Evolutionary conservation across 2,329 filamentous ascomycete species (phyloP), one percentile per base, ranked within the genome.

Genomic region (Beauveria caledonica): DNA sequence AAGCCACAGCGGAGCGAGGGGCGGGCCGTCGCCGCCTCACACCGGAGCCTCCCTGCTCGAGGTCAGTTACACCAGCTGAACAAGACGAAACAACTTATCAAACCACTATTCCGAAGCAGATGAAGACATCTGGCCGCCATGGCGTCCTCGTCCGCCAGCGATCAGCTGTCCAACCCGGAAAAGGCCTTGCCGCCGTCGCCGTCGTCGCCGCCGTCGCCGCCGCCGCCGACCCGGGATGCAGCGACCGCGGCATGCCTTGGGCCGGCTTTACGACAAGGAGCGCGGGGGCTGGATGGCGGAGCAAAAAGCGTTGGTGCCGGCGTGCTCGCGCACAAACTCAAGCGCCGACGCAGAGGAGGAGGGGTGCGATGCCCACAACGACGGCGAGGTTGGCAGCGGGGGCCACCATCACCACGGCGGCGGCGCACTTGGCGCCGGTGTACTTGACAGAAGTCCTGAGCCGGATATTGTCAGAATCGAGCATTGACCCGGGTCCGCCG

Each of bases 401-500:
- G 11, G 11, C 9, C 33, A 52, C 5, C 58, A 61, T 17, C 51
- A 60, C 11, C 57, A 62, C 17, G 61, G 51, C 23, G 51, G 29
- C 21, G 52, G 52, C 51, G 63, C 13, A 17, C 23, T 57, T 27
- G 27, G 62, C 25, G 39, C 55, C 17, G 66, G 70, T 17, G 64
- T 72, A 0, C 49, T 78, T 1, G 69, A 65, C 56, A 73, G 76
- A 1, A 33, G 73, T 76, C 5, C 62, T 79, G 13, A 79, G 76
- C 62, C 69, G 72, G 17, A 72, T 75, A 3, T 76, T 73, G 19
- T 74, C 75, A 1, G 73, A 69, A 42, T 74, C 74, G 1, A 76
- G 71, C 50, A 66, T 70, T 53, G 72, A 77, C 44, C 76, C 76
- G 0, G 76, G 76, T 0, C 79, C 79, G 21, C 79, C 80, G 1